Conservation (phyloP, 2,329 filamentous ascomycete species). For the Didymella arachidicola region DNA sequence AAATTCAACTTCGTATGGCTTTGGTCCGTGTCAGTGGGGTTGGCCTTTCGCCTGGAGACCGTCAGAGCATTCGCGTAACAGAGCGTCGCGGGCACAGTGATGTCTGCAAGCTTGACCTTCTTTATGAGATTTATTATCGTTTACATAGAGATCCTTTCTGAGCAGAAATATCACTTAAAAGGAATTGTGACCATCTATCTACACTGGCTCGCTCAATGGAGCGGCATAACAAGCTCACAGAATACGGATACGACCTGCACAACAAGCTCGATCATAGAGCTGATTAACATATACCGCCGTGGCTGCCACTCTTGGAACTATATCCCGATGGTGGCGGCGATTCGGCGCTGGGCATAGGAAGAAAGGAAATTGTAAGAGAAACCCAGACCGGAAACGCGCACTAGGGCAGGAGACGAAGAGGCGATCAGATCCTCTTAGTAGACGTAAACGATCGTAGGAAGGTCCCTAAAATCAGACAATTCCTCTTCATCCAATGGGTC, state of each 20-base stretch:
- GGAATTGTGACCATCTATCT: no score
- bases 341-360: neutral
- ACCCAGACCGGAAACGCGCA: neutral
- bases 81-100: neutral
- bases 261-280: neutral
- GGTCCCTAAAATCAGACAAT: neutral
- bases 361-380: neutral
- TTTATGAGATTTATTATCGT: neutral
- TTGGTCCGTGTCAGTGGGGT: neutral
- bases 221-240: neutral
- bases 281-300: neutral
- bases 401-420: neutral
- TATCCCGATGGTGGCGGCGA: neutral
- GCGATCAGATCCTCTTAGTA: neutral
- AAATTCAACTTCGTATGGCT: neutral
- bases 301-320: neutral
- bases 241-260: no score
- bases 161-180: neutral
- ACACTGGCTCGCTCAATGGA: no score
- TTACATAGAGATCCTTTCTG: neutral
- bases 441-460: neutral
- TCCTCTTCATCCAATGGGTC: neutral
- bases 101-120: neutral
- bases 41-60: neutral
- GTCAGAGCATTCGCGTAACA: neutral